phyloP scores from a whole-genome alignment of 306 rosid species.

The Inga oerstediana region DNA sequence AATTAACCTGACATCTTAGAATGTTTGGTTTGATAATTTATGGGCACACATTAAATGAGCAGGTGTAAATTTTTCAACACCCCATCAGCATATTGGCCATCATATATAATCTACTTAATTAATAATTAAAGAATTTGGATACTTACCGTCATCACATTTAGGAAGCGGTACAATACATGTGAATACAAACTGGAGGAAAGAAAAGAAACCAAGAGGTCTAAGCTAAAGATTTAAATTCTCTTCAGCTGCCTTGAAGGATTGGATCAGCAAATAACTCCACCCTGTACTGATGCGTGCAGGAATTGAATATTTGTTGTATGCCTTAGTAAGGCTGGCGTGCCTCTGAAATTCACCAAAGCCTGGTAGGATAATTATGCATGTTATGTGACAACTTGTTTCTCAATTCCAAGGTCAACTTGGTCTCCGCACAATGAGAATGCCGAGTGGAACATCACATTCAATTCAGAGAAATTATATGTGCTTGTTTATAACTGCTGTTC shows the following conservation, averaged over 20 bases:
- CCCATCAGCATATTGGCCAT: background rate
- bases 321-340: too few species aligned
- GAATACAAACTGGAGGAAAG: background rate
- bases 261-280: conserved; percentile 63
- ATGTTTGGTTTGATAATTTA: too few species aligned
- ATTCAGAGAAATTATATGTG: background rate
- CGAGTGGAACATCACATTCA: background rate
- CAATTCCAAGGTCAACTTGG: too few species aligned
- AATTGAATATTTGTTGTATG: too few species aligned
- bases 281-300: conserved; percentile 41
- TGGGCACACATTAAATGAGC: too few species aligned
- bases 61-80: background rate
- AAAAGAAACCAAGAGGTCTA: background rate
- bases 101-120: background rate
- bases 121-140: background rate
- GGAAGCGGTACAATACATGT: background rate
- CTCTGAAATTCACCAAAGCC: background rate
- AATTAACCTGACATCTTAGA: too few species aligned
- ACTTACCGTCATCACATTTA: background rate
- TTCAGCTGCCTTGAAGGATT: conserved; percentile 33
- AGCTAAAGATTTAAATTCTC: conserved; percentile 25
- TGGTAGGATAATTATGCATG: background rate
- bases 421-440: too few species aligned
- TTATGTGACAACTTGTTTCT: too few species aligned
- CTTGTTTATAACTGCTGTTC: background rate